Evolutionary conservation across 176 grass and related monocot genomes (phyloP).

Genomic region (Echinochloa phyllopogon): DNA sequence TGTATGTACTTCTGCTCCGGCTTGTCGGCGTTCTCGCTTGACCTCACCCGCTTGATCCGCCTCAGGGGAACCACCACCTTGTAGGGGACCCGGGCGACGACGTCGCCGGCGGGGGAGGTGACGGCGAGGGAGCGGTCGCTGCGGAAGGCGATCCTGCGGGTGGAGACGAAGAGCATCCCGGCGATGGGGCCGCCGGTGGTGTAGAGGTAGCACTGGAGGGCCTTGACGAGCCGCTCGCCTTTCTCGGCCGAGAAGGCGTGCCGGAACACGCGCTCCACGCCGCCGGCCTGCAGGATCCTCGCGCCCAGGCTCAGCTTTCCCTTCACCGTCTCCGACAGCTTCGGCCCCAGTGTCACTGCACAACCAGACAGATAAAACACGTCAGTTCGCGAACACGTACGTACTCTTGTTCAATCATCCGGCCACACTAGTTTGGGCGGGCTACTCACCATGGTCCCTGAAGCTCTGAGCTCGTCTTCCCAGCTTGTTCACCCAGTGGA

Average conservation of each 20-base stretch:
- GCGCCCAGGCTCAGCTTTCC: constrained; percentile 77
- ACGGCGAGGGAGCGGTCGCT: constrained; percentile 78
- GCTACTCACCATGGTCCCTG: constrained; percentile 70
- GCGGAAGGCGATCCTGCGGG: constrained; percentile 75
- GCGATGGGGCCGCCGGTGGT: constrained; percentile 85
- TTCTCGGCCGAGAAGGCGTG: constrained; percentile 62
- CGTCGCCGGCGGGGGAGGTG: constrained; percentile 55
- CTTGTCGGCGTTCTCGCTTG: constrained; percentile 71
- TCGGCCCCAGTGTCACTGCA: constrained; percentile 74
- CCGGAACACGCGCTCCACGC: constrained; percentile 75
- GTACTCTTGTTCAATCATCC: neutral
- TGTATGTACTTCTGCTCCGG: constrained; percentile 85
- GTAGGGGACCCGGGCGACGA: constrained; percentile 70
- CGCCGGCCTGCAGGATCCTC: constrained; percentile 77
- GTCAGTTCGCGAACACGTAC: constrained; percentile 12
- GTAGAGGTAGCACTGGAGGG: constrained; percentile 87
- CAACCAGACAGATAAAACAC: neutral
- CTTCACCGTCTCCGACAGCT: constrained; percentile 80
- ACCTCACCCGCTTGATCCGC: constrained; percentile 55
- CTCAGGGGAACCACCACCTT: constrained; percentile 71
- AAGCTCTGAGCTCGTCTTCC: constrained; percentile 59
- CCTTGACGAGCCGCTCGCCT: constrained; percentile 71
- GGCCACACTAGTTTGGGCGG: too few relatives aligned
- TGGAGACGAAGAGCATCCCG: constrained; percentile 91
- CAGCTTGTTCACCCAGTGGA: constrained; percentile 68